Base-by-base conservation (phyloP, 2,329 filamentous ascomycete genomes). In the Neoascochyta sp. region DNA sequence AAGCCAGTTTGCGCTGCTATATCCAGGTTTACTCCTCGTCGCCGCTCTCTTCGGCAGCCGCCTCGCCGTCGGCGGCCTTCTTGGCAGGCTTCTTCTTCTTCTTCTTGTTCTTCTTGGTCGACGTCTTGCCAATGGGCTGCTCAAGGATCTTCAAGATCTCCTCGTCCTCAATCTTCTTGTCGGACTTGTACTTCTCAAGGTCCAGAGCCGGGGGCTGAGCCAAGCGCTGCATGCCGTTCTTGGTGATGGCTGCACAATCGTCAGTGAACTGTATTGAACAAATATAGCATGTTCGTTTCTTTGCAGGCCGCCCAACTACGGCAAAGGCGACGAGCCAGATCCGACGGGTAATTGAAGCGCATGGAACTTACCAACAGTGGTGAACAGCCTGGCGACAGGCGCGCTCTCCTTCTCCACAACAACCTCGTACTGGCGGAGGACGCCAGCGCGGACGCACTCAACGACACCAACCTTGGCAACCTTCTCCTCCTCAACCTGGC, bases 101-200 rank as follows among this genome's bases (percentile, higher is more conserved):
- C 74, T 87, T 90, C 62, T 87, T 89, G 64, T 89, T 88, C 70
- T 86, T 85, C 69, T 86, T 86, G 47, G 81, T 73, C 23, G 71
- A 69, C 13, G 73, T 69, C 59, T 75, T 78, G 39, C 73, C 69
- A 52, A 95, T 69, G 17, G 90, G 90, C 66, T 86, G 85, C 69
- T 92, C 88, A 29, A 98, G 76, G 45, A 96, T 90, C 75, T 92
- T 86, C 52, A 96, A 80, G 47, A 98, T 76, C 70, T 96, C 90
- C 71, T 94, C 87, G 46, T 96, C 90, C 47, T 81, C 83, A 58
- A 98, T 95, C 78, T 95, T 95, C 79, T 96, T 96, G 66, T 96
- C 89, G 18, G 86, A 83, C 77, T 95, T 83, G 74, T 83, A 79
- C 72, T 89, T 88, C 61, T 75, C 77, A 41, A 92, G 64, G 60